A percentile compares a stretch with the other conserved stretches of the same genome.
Evolutionary conservation across 345 rosid genomes (phyloP).

Genomic region (Euphorbia lathyris): DNA sequence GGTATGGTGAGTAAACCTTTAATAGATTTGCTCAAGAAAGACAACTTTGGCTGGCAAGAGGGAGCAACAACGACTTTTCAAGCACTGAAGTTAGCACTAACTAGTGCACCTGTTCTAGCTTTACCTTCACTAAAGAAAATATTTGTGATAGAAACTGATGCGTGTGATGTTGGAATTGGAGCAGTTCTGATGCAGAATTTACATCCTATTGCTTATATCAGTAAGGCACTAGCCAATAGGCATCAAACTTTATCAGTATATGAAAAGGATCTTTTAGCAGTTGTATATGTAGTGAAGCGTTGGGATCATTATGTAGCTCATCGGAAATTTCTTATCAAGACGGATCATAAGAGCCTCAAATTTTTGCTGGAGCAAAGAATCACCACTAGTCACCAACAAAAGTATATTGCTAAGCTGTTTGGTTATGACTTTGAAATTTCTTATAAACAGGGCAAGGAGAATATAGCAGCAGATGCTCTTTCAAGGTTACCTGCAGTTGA

Average conservation of each 20-base stretch:
- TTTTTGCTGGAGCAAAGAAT: background rate
- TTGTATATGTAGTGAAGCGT: background rate
- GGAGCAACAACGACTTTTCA: background rate
- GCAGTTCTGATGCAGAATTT: background rate
- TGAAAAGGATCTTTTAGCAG: background rate
- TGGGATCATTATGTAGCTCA: background rate
- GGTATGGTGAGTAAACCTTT: background rate
- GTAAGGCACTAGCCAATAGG: background rate
- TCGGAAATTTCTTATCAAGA: background rate
- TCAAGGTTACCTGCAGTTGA: background rate
- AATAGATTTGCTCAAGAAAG: background rate
- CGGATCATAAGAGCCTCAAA: background rate
- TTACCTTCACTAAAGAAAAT: background rate
- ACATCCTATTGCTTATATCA: background rate
- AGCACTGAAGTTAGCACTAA: background rate
- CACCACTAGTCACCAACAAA: background rate
- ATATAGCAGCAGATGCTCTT: background rate
- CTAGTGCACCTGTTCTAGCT: background rate
- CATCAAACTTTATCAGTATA: background rate
- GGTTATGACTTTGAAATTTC: background rate
- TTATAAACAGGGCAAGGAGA: background rate
- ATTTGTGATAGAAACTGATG: background rate
- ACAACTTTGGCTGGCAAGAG: background rate
- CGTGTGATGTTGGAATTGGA: background rate
- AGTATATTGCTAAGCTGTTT: background rate